Evolutionary conservation across 2,329 filamentous ascomycete species (phyloP), one percentile per base, ranked within the genome.

Genomic region (Colletotrichum tropicicola): DNA sequence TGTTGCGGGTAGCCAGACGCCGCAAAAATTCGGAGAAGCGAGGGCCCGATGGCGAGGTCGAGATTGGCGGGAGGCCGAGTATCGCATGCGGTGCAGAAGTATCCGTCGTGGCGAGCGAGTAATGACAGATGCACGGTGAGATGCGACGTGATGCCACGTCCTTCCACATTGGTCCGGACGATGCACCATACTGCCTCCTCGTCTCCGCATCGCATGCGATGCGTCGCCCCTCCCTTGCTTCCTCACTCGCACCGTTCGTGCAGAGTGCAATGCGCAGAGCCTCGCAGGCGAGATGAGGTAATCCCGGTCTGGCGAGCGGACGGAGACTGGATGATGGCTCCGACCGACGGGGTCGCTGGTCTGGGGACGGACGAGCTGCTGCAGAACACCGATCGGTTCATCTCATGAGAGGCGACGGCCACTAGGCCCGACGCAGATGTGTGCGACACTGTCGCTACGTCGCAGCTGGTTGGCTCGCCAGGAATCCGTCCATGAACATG

Each of bases 361-460:
- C n/a, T 47, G 25, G 13, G 13, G 9, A 39, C 12, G 17, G 41
- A 57, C 3, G 41, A 57, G 53, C 43, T n/a, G 5, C 45, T 28
- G 54, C 43, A 48, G n/a, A 35, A 57, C 21, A 39, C 48, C 15
- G 19, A 57, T 8, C 30, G 45, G 55, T 59, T 59, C 55, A 43
- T 59, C 55, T 51, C 44, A 59, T 47, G 15, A 48, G 32, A 25
- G 21, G 25, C 6, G 43, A 25, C 1, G 30, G 44, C 54, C 30
- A 39, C 41, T 39, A 48, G 28, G 43, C 44, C n/a, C 32, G 13
- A 41, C 39, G 12, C 23, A 59, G 44, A 51, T 47, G 43, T 7
- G 43, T 25, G 21, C 12, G n/a, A n/a, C 32, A 35, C 32, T 15
- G 32, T 35, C 12, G 9, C 32, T n/a, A n/a, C n/a, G n/a, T n/a